Conservation (phyloP, 1,284 basidiomycete species). For the Austroboletus olivaceoglutinosus region DNA sequence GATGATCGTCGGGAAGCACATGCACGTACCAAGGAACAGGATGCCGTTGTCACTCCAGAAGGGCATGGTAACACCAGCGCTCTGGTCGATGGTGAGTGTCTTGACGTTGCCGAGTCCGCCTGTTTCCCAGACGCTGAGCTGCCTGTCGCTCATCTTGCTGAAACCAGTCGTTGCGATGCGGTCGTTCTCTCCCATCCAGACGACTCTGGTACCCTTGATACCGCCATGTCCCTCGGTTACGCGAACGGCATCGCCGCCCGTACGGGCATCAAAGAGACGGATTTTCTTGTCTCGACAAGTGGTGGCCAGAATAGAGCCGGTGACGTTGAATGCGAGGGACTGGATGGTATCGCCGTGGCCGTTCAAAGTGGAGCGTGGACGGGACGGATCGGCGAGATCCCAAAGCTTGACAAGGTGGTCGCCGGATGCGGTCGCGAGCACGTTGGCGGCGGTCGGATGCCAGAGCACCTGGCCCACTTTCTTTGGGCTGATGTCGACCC, state of each 20-base stretch:
- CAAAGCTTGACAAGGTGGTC: constrained; percentile 91
- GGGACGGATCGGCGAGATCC: constrained; percentile 76
- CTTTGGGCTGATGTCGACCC: constrained; percentile 72
- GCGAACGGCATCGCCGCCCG: constrained; percentile 78
- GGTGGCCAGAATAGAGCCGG: constrained; percentile 73
- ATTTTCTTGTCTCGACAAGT: constrained; percentile 94
- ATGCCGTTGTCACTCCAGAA: constrained; percentile 97
- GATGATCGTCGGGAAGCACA: not conserved
- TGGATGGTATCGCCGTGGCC: constrained; percentile 91
- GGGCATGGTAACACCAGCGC: constrained; percentile 93
- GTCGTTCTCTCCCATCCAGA: constrained; percentile 90
- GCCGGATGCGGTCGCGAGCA: constrained; percentile 85
- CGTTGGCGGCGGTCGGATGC: constrained; percentile 88
- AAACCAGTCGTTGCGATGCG: constrained; percentile 93
- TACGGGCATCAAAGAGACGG: constrained; percentile 85
- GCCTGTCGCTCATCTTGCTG: constrained; percentile 91
- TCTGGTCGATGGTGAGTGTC: constrained; percentile 80
- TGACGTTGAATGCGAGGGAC: constrained; percentile 80
- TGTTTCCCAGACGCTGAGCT: constrained; percentile 86
- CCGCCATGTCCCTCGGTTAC: constrained; percentile 87
- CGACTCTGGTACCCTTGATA: constrained; percentile 88
- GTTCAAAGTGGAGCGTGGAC: constrained; percentile 59
- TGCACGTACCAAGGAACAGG: constrained; percentile 76
- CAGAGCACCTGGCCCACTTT: constrained; percentile 95
- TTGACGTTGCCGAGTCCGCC: constrained; percentile 71